Percentiles rank a stretch among this genome's conserved stretches.
Conservation (phyloP, 129 eudicot species). For the Gnaphalium uliginosum region DNA sequence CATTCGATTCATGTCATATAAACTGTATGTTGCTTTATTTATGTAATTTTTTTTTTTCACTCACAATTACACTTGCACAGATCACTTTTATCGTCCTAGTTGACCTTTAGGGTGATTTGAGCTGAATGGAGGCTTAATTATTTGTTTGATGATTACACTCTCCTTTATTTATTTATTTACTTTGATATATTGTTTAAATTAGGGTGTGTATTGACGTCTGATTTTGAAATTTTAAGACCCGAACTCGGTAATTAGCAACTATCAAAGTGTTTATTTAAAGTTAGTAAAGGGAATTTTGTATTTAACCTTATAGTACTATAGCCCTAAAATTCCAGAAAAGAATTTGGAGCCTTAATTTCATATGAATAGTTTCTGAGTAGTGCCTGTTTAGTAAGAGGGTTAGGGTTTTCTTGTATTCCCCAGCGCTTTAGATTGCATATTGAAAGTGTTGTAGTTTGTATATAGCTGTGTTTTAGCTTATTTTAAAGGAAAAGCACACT, state of each 20-base stretch:
- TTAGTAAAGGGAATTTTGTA: neutral
- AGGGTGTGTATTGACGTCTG: neutral
- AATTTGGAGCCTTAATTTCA: neutral
- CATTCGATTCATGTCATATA: neutral
- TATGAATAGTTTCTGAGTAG: neutral
- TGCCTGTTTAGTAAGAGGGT: slow-evolving; percentile 1
- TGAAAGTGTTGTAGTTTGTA: neutral
- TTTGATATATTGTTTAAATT: neutral
- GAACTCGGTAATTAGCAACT: neutral
- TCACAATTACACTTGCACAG: no score
- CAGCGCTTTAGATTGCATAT: neutral
- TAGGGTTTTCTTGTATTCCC: slow-evolving; percentile 21
- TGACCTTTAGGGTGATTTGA: neutral
- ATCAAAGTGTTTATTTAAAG: neutral
- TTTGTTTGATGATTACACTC: neutral
- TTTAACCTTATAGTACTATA: neutral
- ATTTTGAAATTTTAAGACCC: neutral
- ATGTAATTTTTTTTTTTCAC: no score
- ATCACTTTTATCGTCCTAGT: no score
- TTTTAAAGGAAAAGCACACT: neutral
- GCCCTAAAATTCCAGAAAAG: neutral
- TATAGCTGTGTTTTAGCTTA: neutral
- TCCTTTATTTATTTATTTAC: neutral
- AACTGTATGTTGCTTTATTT: neutral
- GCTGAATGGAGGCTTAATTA: neutral